A percentile compares a stretch with the other conserved stretches of the same genome.
Conservation (phyloP, 306 rosid genomes). For the Datisca glomerata region DNA sequence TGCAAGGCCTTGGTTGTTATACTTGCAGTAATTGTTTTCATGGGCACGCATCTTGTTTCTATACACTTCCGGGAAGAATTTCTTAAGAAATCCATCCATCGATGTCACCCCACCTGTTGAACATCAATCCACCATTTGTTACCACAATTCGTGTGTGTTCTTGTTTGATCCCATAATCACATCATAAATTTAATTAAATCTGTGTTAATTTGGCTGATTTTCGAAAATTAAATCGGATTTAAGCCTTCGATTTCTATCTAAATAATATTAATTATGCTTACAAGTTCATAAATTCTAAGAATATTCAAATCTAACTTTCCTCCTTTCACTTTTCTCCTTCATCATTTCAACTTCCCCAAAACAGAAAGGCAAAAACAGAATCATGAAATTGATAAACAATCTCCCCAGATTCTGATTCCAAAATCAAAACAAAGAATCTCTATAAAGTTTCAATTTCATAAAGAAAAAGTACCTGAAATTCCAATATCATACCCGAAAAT, state of each 20-base stretch:
- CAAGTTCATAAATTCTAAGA: too few relatives aligned
- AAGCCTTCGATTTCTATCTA: too few relatives aligned
- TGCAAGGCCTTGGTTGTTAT: slow-evolving; percentile 68
- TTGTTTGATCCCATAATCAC: too few relatives aligned
- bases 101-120: slow-evolving; percentile 85
- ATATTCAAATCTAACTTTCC: too few relatives aligned
- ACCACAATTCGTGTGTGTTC: too few relatives aligned
- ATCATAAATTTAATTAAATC: too few relatives aligned
- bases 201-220: too few relatives aligned
- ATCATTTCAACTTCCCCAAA: background rate
- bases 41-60: slow-evolving; percentile 46
- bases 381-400: background rate
- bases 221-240: too few relatives aligned
- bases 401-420: background rate
- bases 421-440: background rate
- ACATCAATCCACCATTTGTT: slow-evolving; percentile 1
- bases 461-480: slow-evolving; percentile 45
- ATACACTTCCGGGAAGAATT: slow-evolving; percentile 62
- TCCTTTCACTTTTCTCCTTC: background rate
- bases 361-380: background rate
- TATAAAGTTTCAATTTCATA: slow-evolving; percentile 1
- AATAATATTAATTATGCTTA: too few relatives aligned
- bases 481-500: slow-evolving; percentile 82
- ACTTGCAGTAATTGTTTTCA: slow-evolving; percentile 90
- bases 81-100: slow-evolving; percentile 66